These are phyloP conservation scores for Pichia sp. DNA, from an alignment of 1,139 yeast species.

Conservation along the genomic window DNA sequence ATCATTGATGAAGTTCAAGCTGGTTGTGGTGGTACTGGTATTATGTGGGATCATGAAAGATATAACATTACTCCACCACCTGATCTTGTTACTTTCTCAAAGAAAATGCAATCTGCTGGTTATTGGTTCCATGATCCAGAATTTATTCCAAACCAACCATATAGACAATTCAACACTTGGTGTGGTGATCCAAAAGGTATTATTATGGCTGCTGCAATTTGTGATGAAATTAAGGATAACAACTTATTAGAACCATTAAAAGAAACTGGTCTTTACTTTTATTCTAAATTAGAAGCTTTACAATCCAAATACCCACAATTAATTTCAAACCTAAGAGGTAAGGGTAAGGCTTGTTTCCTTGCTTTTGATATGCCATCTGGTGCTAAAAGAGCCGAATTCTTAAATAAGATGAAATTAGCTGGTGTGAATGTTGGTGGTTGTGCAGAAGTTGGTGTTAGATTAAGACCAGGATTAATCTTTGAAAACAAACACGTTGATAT, in stretches of 20 bases:
- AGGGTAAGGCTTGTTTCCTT: conserved; percentile 67
- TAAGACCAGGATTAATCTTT: conserved; percentile 71
- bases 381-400: conserved; percentile 51
- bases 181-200: conserved; percentile 84
- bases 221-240: conserved; percentile 54
- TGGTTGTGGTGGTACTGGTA: conserved; percentile 83
- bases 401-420: conserved; percentile 45
- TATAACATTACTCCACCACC: conserved; percentile 68
- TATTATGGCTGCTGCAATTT: conserved; percentile 64
- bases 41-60: conserved; percentile 83
- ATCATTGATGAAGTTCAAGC: conserved; percentile 84
- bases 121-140: conserved; percentile 69
- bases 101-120: conserved; percentile 83
- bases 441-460: conserved; percentile 65
- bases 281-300: conserved; percentile 43
- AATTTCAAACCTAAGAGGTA: conserved; percentile 61
- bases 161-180: conserved; percentile 89
- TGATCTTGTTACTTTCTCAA: conserved; percentile 77
- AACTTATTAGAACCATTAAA: conserved; percentile 50
- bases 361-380: conserved; percentile 64
- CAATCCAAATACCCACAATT: conserved; percentile 46
- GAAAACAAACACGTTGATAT: conserved; percentile 73
- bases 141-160: conserved; percentile 62
- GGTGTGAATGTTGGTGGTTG: conserved; percentile 82
- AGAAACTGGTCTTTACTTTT: conserved; percentile 60